Conservation (phyloP, 1,139 yeast genomes). For the Hyphopichia burtonii region DNA sequence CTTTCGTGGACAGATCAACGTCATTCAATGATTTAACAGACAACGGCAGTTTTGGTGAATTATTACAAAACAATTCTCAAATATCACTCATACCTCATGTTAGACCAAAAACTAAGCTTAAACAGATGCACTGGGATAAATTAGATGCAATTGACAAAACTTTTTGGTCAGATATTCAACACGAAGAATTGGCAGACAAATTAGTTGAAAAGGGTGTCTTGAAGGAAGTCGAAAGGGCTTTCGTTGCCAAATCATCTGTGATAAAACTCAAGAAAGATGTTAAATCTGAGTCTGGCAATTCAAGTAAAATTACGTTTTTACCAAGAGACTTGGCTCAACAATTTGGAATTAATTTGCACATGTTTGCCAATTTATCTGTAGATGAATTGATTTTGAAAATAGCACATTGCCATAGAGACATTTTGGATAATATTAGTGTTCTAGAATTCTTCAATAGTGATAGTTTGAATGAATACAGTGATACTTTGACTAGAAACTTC, state of each 20-base stretch:
- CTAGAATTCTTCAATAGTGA: slow-evolving; percentile 81
- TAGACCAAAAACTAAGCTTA: slow-evolving; percentile 65
- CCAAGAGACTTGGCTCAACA: slow-evolving; percentile 80
- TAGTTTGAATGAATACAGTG: slow-evolving; percentile 69
- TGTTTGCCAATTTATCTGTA: slow-evolving; percentile 64
- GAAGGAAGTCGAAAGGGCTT: slow-evolving; percentile 73
- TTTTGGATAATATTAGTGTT: slow-evolving; percentile 66
- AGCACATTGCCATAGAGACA: slow-evolving; percentile 68
- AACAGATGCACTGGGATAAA: slow-evolving; percentile 96
- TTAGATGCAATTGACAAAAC: slow-evolving; percentile 70
- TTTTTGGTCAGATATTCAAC: slow-evolving; percentile 71
- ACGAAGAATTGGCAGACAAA: slow-evolving; percentile 47
- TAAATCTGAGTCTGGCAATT: slow-evolving; percentile 23
- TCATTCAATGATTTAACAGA: slow-evolving; percentile 13
- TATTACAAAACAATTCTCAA: background rate
- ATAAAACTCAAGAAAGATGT: slow-evolving; percentile 38
- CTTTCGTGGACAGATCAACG: slow-evolving; percentile 1
- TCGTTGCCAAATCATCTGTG: slow-evolving; percentile 59
- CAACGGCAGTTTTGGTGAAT: background rate
- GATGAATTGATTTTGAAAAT: slow-evolving; percentile 65
- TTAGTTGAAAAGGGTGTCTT: slow-evolving; percentile 71
- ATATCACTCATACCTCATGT: slow-evolving; percentile 13
- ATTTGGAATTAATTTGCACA: slow-evolving; percentile 88
- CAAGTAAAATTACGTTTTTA: slow-evolving; percentile 56
- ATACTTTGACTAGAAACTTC: slow-evolving; percentile 60